Evolutionary conservation across 371 early-diverging fungal species (phyloP).

Genomic region (Neoconidiobolus thromboides): DNA sequence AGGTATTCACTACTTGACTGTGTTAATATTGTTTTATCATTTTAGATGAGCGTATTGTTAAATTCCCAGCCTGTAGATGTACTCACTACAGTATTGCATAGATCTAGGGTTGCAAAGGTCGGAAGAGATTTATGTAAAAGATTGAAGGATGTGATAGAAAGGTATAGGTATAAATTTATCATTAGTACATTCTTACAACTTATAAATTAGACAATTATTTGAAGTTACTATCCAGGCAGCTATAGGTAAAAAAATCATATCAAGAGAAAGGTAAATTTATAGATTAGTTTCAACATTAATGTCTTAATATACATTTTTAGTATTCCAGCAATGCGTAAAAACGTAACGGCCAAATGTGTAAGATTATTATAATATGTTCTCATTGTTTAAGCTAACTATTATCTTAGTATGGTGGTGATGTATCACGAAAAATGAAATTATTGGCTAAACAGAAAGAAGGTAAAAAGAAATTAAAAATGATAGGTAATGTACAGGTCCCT

Average conservation of each 20-base stretch:
- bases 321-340: conserved; percentile 63
- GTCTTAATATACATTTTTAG: conserved; percentile 12
- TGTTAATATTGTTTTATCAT: neutral
- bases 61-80: conserved; percentile 89
- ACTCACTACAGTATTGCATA: conserved; percentile 71
- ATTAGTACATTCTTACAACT: conserved; percentile 6
- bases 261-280: conserved; percentile 56
- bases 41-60: conserved; percentile 63
- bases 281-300: neutral
- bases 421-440: conserved; percentile 82
- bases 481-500: conserved; percentile 50
- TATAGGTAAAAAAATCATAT: conserved; percentile 59
- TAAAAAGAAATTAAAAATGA: conserved; percentile 64
- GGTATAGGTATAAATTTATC: conserved; percentile 8
- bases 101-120: conserved; percentile 39
- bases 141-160: conserved; percentile 57
- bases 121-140: conserved; percentile 68
- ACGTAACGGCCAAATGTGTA: conserved; percentile 87
- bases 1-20: conserved; percentile 25
- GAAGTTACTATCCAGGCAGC: conserved; percentile 86
- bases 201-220: conserved; percentile 51
- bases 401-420: conserved; percentile 71
- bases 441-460: conserved; percentile 77
- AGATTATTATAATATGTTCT: conserved; percentile 10
- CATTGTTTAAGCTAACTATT: neutral